Evolutionary conservation across 2,329 filamentous ascomycete genomes (phyloP).

Genomic region (Neofusicoccum sp.): DNA sequence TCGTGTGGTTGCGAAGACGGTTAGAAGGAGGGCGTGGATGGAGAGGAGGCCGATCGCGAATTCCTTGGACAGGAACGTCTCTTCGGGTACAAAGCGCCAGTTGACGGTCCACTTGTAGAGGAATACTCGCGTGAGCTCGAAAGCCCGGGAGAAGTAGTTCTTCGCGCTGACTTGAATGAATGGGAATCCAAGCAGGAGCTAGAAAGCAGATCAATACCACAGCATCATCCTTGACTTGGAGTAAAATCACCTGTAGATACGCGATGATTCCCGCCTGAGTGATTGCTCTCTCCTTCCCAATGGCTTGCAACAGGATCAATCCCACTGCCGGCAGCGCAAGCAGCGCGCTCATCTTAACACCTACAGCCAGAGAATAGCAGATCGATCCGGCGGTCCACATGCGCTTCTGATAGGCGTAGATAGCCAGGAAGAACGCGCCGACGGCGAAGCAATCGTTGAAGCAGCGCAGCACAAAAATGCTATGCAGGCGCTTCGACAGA

Average conservation of each 20-base stretch:
- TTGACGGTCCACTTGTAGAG: conserved; percentile 99
- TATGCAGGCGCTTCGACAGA: conserved; percentile 88
- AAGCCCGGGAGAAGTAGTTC: conserved; percentile 78
- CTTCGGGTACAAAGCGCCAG: conserved; percentile 91
- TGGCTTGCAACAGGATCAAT: conserved; percentile 69
- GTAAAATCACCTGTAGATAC: conserved; percentile 66
- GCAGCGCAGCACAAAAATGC: conserved; percentile 84
- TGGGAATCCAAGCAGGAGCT: conserved; percentile 60
- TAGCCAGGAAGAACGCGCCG: conserved; percentile 77
- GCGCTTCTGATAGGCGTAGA: conserved; percentile 72
- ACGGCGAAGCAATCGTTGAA: conserved; percentile 96
- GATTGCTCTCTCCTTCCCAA: conserved; percentile 65
- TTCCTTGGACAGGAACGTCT: conserved; percentile 67
- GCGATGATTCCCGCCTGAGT: conserved; percentile 68
- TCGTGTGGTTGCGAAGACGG: conserved; percentile 62
- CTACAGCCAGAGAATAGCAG: conserved; percentile 74
- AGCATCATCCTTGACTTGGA: neutral
- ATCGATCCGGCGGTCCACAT: conserved; percentile 72
- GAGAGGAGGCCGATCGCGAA: conserved; percentile 69
- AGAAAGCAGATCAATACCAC: too few species aligned
- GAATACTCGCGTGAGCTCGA: conserved; percentile 88
- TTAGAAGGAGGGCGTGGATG: conserved; percentile 64
- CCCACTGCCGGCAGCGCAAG: conserved; percentile 79
- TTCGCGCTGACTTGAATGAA: conserved; percentile 65
- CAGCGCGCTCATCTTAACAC: conserved; percentile 93